These are phyloP conservation scores for Lecanosticta acicola DNA, from an alignment of 2,329 filamentous ascomycete species.

Conservation along the genomic window DNA sequence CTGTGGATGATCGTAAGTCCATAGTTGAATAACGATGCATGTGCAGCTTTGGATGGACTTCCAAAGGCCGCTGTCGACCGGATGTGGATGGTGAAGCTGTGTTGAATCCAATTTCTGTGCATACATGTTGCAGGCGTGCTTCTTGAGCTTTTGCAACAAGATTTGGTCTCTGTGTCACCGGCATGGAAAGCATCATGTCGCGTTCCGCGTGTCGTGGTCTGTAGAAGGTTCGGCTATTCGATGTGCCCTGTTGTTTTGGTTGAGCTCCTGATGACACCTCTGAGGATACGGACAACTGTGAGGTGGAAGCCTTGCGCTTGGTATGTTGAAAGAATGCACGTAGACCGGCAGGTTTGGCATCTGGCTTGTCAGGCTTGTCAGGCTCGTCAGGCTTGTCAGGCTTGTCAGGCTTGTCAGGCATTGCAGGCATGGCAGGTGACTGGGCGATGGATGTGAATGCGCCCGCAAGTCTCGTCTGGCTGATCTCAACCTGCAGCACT, in stretches of 20 bases:
- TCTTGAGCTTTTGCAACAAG: constrained; percentile 5
- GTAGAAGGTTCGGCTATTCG: not conserved
- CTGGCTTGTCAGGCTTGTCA: no score
- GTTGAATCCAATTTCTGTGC: constrained; percentile 11
- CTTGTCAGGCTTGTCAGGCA: no score
- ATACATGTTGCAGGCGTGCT: not conserved
- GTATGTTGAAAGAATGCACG: not conserved
- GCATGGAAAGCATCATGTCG: constrained; percentile 11
- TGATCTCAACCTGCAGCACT: no score
- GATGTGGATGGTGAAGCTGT: constrained; percentile 1
- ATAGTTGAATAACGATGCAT: not conserved
- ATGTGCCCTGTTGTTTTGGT: not conserved
- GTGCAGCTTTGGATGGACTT: constrained; percentile 1
- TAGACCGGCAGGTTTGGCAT: not conserved
- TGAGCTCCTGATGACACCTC: not conserved
- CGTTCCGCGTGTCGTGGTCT: constrained; percentile 14
- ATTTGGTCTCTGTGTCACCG: constrained; percentile 11
- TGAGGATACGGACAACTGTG: not conserved
- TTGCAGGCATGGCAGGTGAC: no score
- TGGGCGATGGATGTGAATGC: no score
- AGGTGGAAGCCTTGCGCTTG: no score
- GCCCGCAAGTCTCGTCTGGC: no score
- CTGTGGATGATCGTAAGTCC: not conserved
- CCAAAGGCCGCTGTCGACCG: not conserved
- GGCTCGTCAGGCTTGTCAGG: no score